Base-by-base conservation (phyloP, 1,139 yeast species). In the Martiniozyma asiatica region DNA sequence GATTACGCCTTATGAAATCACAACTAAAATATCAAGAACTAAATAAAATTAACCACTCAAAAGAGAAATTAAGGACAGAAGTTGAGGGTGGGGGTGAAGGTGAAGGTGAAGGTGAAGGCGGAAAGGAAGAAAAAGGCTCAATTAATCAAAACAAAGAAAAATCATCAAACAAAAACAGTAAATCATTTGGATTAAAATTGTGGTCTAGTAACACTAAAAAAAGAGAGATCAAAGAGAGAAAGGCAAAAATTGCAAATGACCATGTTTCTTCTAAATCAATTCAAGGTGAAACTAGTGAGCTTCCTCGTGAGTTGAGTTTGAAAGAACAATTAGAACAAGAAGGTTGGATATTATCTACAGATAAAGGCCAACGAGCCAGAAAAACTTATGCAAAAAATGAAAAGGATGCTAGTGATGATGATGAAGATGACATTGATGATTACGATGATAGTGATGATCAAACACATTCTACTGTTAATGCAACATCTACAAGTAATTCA, bases 181-280 rank as follows among this genome's bases (percentile, higher is more conserved):
- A n/a, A n/a, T n/a, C n/a, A n/a, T n/a, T n/a, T n/a, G n/a, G n/a
- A n/a, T n/a, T n/a, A n/a, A n/a, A n/a, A n/a, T n/a, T n/a, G n/a
- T n/a, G n/a, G n/a, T n/a, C n/a, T n/a, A n/a, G n/a, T n/a, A n/a
- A n/a, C n/a, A n/a, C n/a, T n/a, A n/a, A n/a, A 38, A 22, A 35
- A 31, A 11, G 34, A 37, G 12, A 27, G 37, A 11, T 31, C 39
- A n/a, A n/a, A n/a, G n/a, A n/a, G n/a, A n/a, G n/a, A n/a, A n/a
- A n/a, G n/a, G n/a, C n/a, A n/a, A n/a, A 40, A 19, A 42, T 43
- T 13, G 35, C 45, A 2, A 36, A 32, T 17, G 45, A 42, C 23
- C 38, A 36, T 22, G 24, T 41, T 9, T 32, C 40, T 2, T 39
- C 37, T 15, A 17, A 19, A 10, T 19, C 13, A 11, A 17, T 19